These are phyloP conservation scores for Euphorbia tirucalli DNA, from an alignment of 345 rosid species.

Conservation along the genomic window DNA sequence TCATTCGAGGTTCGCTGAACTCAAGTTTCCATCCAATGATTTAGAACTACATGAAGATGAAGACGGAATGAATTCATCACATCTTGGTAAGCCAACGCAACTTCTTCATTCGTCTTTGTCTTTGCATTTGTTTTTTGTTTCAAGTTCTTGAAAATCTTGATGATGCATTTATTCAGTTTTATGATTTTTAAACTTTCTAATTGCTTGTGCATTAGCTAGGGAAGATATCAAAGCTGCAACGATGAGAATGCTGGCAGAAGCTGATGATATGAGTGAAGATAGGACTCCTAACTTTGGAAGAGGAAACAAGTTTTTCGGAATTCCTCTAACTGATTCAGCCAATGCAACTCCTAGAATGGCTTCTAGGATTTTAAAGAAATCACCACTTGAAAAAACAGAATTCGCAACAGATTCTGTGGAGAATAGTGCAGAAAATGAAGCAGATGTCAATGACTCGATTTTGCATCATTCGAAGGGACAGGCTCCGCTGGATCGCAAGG, in stretches of 20 bases:
- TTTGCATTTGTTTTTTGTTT: too few relatives aligned
- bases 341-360: conserved; percentile 58
- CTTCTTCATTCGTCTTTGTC: conserved; percentile 1
- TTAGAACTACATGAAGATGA: conserved; percentile 35
- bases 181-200: not conserved
- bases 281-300: conserved; percentile 47
- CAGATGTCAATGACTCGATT: conserved; percentile 51
- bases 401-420: conserved; percentile 40
- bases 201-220: conserved; percentile 25
- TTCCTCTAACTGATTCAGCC: conserved; percentile 69
- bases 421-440: conserved; percentile 32
- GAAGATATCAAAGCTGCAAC: conserved; percentile 41
- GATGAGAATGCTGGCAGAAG: conserved; percentile 39
- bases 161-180: not conserved
- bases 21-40: conserved; percentile 42
- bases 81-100: conserved; percentile 33
- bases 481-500: conserved; percentile 74
- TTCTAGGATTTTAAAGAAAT: conserved; percentile 41
- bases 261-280: conserved; percentile 41
- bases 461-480: conserved; percentile 73
- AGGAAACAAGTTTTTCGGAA: conserved; percentile 73
- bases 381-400: conserved; percentile 50
- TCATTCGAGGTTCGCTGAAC: conserved; percentile 35
- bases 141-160: too few relatives aligned
- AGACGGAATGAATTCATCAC: conserved; percentile 20